These are phyloP conservation scores for Harrya chromipes DNA, from an alignment of 768 basidiomycete genomes.

Conservation along the genomic window DNA sequence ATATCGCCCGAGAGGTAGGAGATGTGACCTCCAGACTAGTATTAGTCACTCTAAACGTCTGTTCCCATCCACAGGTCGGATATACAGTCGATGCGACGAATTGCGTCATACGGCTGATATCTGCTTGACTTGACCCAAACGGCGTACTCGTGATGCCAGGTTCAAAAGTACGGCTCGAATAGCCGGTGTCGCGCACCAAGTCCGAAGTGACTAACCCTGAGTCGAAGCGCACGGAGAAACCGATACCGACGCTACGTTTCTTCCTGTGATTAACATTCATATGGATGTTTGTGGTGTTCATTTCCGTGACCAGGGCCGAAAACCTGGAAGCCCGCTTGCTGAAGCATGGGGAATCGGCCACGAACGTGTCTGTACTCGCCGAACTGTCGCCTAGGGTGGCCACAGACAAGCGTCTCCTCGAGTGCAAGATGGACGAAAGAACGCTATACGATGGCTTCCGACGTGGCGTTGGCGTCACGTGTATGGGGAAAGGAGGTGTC, in stretches of 20 bases:
- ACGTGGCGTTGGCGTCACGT: conserved; percentile 7
- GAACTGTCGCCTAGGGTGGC: conserved; percentile 10
- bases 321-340: conserved; percentile 7
- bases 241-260: neutral
- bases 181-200: neutral
- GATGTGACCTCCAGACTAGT: neutral
- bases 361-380: conserved; percentile 21
- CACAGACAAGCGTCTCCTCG: conserved; percentile 6
- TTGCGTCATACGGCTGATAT: neutral
- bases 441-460: neutral
- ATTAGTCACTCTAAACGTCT: neutral
- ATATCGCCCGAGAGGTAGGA: conserved; percentile 4
- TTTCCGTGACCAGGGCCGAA: conserved; percentile 3
- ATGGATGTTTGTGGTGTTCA: neutral
- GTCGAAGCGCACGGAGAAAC: neutral
- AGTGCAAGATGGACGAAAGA: neutral
- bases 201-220: neutral
- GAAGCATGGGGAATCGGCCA: conserved; percentile 20
- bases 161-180: conserved; percentile 5
- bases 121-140: neutral
- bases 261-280: neutral
- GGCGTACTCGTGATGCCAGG: conserved; percentile 20
- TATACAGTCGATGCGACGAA: neutral
- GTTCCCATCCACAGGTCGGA: neutral
- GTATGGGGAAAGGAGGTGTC: neutral